Evolutionary conservation across 257 asterid genomes (phyloP).

Genomic region (Penstemon newberryi): DNA sequence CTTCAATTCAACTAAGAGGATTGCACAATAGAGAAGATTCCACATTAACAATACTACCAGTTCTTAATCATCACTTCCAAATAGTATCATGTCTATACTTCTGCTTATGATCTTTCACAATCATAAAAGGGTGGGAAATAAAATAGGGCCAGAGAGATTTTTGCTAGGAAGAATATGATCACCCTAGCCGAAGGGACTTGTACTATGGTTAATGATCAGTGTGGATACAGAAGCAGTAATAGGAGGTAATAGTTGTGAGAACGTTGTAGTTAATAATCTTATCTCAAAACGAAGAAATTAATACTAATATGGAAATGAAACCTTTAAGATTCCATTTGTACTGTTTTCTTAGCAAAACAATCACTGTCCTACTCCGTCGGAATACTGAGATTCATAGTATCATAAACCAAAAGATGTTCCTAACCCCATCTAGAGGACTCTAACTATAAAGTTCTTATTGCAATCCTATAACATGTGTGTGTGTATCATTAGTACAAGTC

Average conservation of each 20-base stretch:
- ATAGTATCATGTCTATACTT: constrained; percentile 12
- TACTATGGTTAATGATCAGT: neutral
- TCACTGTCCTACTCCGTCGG: neutral
- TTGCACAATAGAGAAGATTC: constrained; percentile 13
- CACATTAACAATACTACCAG: neutral
- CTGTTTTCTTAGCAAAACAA: constrained; percentile 5
- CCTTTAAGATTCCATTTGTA: neutral
- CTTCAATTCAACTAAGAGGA: neutral
- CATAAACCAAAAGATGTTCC: neutral
- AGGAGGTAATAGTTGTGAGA: neutral
- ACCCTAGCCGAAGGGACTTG: constrained; percentile 1
- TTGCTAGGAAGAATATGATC: constrained; percentile 1
- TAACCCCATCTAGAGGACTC: neutral
- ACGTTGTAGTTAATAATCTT: neutral
- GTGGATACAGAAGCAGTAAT: neutral
- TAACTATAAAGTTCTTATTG: neutral
- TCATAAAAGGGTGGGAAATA: neutral
- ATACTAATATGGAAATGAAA: neutral
- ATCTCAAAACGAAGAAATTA: neutral
- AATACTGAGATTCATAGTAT: neutral
- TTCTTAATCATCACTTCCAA: neutral
- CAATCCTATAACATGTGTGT: neutral
- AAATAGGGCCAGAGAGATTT: constrained; percentile 16
- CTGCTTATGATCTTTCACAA: constrained; percentile 1
- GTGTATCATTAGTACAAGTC: neutral